These are phyloP conservation scores for Rhodamnia rubescens DNA, from an alignment of 345 rosid species.

Conservation along the genomic window DNA sequence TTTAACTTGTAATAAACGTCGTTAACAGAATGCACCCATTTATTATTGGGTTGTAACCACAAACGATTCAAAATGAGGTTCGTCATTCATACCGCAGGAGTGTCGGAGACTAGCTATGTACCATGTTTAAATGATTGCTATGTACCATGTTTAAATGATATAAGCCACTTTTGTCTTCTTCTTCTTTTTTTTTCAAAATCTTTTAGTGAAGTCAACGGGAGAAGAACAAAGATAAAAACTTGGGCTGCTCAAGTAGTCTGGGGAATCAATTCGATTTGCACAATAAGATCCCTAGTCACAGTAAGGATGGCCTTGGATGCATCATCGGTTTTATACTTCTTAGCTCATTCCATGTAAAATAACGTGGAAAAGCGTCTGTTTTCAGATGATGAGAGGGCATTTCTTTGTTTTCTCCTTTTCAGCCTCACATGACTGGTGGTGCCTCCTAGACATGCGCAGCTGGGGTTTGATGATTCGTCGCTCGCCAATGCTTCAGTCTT, in stretches of 20 bases:
- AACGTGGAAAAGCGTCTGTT: neutral
- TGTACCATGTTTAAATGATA: too few relatives aligned
- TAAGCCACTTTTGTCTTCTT: too few relatives aligned
- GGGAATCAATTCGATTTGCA: neutral
- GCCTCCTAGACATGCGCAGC: neutral
- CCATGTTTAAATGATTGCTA: too few relatives aligned
- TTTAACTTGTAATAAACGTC: too few relatives aligned
- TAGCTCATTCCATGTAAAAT: neutral
- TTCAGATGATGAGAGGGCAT: neutral
- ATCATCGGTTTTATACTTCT: neutral
- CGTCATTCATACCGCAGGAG: too few relatives aligned
- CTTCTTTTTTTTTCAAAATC: too few relatives aligned
- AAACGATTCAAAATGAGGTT: too few relatives aligned
- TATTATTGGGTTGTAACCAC: too few relatives aligned
- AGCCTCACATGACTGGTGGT: neutral
- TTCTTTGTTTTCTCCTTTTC: neutral
- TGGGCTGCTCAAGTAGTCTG: neutral
- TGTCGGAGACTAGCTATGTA: too few relatives aligned
- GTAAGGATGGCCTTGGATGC: neutral
- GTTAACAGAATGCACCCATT: too few relatives aligned
- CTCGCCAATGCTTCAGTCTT: neutral
- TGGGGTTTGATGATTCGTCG: neutral
- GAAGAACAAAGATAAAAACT: rapidly evolving
- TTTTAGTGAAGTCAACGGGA: neutral
- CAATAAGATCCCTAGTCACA: neutral